A percentile compares a stretch with the other conserved stretches of the same genome.
phyloP scores from a whole-genome alignment of 2,329 filamentous ascomycete genomes.

The Domatiomyces catenatus region DNA sequence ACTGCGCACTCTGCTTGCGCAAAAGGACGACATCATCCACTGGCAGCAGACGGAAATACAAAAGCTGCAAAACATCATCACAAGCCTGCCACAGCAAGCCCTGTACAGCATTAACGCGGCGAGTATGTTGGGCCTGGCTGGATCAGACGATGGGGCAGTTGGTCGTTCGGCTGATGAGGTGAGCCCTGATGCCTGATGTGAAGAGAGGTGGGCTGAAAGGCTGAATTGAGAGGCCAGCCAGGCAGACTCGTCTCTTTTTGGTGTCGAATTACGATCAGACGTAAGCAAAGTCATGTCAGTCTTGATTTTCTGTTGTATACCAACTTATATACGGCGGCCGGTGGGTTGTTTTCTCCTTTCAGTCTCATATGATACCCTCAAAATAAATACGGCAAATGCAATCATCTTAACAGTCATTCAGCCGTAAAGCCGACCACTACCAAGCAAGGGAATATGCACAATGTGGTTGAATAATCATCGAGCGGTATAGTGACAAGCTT shows the following conservation, averaged over 20 bases:
- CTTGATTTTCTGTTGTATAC: background rate
- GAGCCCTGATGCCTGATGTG: too few species aligned
- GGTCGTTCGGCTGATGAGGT: background rate
- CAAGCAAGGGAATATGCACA: too few species aligned
- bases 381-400: too few species aligned
- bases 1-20: constrained; percentile 5
- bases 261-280: background rate
- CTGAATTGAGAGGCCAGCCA: too few species aligned
- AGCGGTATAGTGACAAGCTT: background rate
- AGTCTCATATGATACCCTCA: background rate
- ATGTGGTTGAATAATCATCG: too few species aligned
- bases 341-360: background rate
- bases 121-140: background rate
- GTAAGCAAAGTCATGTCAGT: background rate
- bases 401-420: too few species aligned
- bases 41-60: constrained; percentile 8
- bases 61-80: constrained; percentile 8
- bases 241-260: background rate
- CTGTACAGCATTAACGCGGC: constrained; percentile 3
- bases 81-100: constrained; percentile 7
- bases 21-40: constrained; percentile 9
- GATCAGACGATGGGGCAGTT: background rate
- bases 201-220: background rate
- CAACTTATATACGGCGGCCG: background rate
- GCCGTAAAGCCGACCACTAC: too few species aligned